These are phyloP conservation scores for Jaminaea rosea DNA, from an alignment of 1,284 basidiomycete species.

Conservation along the genomic window DNA sequence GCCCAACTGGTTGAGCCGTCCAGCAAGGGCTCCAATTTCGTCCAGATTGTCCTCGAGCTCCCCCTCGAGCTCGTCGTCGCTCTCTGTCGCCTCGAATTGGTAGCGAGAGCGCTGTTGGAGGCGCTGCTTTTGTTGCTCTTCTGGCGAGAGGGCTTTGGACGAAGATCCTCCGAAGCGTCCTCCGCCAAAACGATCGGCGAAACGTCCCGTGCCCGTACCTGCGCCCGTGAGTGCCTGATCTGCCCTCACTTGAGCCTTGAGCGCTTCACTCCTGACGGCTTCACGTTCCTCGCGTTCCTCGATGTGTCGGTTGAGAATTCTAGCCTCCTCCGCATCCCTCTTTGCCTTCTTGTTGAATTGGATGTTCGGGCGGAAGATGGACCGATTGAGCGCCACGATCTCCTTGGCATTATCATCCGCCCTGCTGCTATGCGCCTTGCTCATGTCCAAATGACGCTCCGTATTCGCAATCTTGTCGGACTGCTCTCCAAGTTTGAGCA, in stretches of 20 bases:
- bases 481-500: slow-evolving; percentile 81
- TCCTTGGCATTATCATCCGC: slow-evolving; percentile 91
- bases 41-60: slow-evolving; percentile 83
- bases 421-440: slow-evolving; percentile 77
- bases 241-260: slow-evolving; percentile 75
- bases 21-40: slow-evolving; percentile 73
- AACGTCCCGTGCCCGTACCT: slow-evolving; percentile 13
- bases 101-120: slow-evolving; percentile 67
- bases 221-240: slow-evolving; percentile 57
- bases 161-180: slow-evolving; percentile 22
- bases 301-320: slow-evolving; percentile 75
- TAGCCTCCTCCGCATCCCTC: slow-evolving; percentile 79
- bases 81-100: slow-evolving; percentile 87
- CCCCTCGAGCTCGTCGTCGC: slow-evolving; percentile 78
- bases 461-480: slow-evolving; percentile 76
- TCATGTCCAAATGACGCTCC: slow-evolving; percentile 86
- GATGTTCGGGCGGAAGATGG: slow-evolving; percentile 67
- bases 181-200: slow-evolving; percentile 17
- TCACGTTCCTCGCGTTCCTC: slow-evolving; percentile 72
- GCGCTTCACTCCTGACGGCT: slow-evolving; percentile 54
- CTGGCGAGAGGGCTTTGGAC: slow-evolving; percentile 52
- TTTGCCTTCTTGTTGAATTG: slow-evolving; percentile 60
- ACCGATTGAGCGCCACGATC: slow-evolving; percentile 83
- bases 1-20: slow-evolving; percentile 73
- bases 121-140: slow-evolving; percentile 48